phyloP scores from a whole-genome alignment of 1,284 basidiomycete species.

The Leccinum glutinopallens region DNA sequence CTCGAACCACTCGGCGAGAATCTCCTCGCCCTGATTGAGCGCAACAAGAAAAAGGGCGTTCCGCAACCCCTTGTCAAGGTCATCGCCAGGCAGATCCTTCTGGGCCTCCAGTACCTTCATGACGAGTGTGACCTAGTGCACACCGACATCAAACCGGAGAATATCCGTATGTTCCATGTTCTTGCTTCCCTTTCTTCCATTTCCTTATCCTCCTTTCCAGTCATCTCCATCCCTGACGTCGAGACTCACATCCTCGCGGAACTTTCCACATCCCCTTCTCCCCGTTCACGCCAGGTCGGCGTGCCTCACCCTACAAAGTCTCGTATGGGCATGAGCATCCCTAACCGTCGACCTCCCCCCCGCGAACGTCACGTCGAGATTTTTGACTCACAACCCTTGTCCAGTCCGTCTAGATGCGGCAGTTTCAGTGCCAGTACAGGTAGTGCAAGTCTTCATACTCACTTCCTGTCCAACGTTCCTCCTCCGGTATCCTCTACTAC shows the following conservation, averaged over 20 bases:
- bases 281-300: constrained; percentile 70
- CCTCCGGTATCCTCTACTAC: constrained; percentile 6
- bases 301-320: constrained; percentile 59
- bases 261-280: constrained; percentile 63
- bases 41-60: constrained; percentile 86
- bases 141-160: constrained; percentile 92
- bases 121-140: constrained; percentile 88
- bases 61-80: constrained; percentile 79
- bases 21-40: constrained; percentile 80
- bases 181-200: constrained; percentile 24
- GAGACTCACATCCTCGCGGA: constrained; percentile 71
- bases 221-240: constrained; percentile 76
- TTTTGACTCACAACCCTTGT: constrained; percentile 73
- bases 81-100: constrained; percentile 81
- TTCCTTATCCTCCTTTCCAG: constrained; percentile 38
- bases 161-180: constrained; percentile 57
- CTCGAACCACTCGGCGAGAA: constrained; percentile 93
- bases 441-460: constrained; percentile 32
- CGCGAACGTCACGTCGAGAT: constrained; percentile 71
- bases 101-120: constrained; percentile 90
- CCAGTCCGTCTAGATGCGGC: constrained; percentile 56
- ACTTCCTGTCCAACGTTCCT: constrained; percentile 20
- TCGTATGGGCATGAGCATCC: constrained; percentile 61
- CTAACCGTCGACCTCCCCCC: constrained; percentile 44
- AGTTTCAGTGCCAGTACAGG: constrained; percentile 42